Evolutionary conservation across 2,329 filamentous ascomycete species (phyloP).

Genomic region (Thelonectria olida): DNA sequence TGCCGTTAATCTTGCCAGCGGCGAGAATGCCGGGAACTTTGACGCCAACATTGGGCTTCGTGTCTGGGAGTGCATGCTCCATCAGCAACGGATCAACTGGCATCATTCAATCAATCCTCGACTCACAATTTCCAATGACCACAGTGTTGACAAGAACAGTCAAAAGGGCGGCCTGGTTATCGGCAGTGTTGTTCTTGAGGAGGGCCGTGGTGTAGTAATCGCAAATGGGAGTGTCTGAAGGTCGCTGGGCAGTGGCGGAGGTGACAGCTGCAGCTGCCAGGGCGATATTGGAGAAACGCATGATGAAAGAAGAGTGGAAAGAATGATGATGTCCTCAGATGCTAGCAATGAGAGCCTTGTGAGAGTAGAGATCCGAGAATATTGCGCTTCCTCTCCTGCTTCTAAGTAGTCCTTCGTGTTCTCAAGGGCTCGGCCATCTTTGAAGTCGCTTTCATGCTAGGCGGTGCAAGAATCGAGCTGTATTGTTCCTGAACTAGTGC

Average conservation of each 20-base stretch:
- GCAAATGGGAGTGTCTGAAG: constrained; percentile 62
- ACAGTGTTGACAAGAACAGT: constrained; percentile 69
- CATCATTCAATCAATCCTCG: accelerated
- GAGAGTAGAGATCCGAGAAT: neutral
- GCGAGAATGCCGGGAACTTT: constrained; percentile 67
- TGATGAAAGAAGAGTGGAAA: no score
- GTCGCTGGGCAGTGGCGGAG: constrained; percentile 53
- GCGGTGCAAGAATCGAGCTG: neutral
- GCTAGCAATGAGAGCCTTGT: neutral
- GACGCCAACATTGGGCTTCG: constrained; percentile 61
- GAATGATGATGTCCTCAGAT: neutral
- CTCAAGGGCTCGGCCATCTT: neutral
- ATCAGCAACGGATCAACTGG: neutral
- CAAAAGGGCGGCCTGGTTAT: constrained; percentile 65
- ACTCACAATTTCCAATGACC: constrained; percentile 68
- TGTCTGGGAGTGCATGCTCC: constrained; percentile 49
- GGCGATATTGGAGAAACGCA: constrained; percentile 36
- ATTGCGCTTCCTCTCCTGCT: neutral
- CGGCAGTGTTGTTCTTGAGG: constrained; percentile 66
- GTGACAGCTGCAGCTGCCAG: constrained; percentile 32
- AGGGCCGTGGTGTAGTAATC: constrained; percentile 72
- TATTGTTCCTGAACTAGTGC: neutral
- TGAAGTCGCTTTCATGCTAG: neutral
- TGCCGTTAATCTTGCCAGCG: constrained; percentile 57
- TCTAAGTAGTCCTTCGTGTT: neutral